Conservation (phyloP, 2,329 filamentous ascomycete species). For the Ploettnerulaceae sp. region DNA sequence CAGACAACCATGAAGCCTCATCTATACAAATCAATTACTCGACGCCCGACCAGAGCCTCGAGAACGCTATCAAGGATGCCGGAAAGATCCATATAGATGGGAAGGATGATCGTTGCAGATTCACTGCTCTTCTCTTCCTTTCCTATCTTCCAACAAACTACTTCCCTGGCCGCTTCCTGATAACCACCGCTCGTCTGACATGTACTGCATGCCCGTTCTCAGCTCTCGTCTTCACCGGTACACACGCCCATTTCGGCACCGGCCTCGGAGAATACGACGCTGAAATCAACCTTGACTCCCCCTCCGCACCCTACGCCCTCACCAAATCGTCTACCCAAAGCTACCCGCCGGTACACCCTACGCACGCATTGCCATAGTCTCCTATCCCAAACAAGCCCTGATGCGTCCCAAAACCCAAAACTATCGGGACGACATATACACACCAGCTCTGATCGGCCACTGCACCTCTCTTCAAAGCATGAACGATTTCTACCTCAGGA, state of each 20-base stretch:
- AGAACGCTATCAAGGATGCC: constrained; percentile 1
- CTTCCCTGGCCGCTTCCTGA: constrained; percentile 7
- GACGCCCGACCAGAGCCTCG: not conserved
- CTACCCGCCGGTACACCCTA: not conserved
- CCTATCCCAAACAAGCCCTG: constrained; percentile 2
- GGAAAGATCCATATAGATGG: constrained; percentile 7
- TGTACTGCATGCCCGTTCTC: constrained; percentile 1
- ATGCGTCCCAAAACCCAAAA: not conserved
- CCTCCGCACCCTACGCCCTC: not conserved
- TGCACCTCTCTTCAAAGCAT: not conserved
- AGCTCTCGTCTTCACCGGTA: constrained; percentile 3
- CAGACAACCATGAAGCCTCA: constrained; percentile 1
- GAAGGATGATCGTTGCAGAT: constrained; percentile 3
- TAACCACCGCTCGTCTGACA: constrained; percentile 4
- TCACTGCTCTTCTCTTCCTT: constrained; percentile 7
- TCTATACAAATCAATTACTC: constrained; percentile 7
- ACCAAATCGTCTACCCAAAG: not conserved
- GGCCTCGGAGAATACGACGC: constrained; percentile 1
- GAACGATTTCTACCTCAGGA: constrained; percentile 2
- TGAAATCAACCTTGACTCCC: not conserved
- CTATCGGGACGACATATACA: not conserved
- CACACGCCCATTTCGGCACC: constrained; percentile 5
- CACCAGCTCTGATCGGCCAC: not conserved
- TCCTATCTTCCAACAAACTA: constrained; percentile 2
- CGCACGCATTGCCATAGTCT: constrained; percentile 1